These are phyloP conservation scores for Tetrapisispora taiwanensis DNA, from an alignment of 805 yeast genomes.

Conservation along the genomic window DNA sequence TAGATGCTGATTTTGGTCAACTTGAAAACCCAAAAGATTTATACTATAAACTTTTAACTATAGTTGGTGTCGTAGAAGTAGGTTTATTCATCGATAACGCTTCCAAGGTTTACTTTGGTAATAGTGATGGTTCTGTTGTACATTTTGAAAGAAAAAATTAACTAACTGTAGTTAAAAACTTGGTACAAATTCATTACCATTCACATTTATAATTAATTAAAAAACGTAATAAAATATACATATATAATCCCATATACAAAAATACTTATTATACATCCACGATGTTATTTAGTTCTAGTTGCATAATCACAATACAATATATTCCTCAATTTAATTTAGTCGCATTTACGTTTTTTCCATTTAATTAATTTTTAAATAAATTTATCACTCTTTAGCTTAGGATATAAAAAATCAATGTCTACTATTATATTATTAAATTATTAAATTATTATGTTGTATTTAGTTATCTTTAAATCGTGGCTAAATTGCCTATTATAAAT, in stretches of 20 bases:
- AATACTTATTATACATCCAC: too few relatives aligned
- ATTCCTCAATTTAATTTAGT: not conserved
- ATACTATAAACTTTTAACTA: constrained; percentile 54
- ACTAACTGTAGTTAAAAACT: too few relatives aligned
- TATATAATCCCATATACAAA: too few relatives aligned
- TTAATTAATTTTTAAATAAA: too few relatives aligned
- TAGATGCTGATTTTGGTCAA: constrained; percentile 88
- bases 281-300: too few relatives aligned
- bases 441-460: not conserved
- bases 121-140: constrained; percentile 55
- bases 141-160: not conserved
- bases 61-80: constrained; percentile 94
- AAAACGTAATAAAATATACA: too few relatives aligned
- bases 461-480: not conserved
- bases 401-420: not conserved
- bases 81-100: constrained; percentile 74
- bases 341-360: too few relatives aligned
- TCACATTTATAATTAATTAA: too few relatives aligned
- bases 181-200: too few relatives aligned
- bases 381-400: too few relatives aligned
- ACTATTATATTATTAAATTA: not conserved
- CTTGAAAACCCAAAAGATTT: constrained; percentile 43
- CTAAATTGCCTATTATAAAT: too few relatives aligned
- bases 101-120: constrained; percentile 79
- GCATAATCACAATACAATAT: too few relatives aligned